A percentile compares a stretch with the other conserved stretches of the same genome.
phyloP scores from a whole-genome alignment of 2,329 filamentous ascomycete species.

The Pseudophaeomoniella oleicola region DNA sequence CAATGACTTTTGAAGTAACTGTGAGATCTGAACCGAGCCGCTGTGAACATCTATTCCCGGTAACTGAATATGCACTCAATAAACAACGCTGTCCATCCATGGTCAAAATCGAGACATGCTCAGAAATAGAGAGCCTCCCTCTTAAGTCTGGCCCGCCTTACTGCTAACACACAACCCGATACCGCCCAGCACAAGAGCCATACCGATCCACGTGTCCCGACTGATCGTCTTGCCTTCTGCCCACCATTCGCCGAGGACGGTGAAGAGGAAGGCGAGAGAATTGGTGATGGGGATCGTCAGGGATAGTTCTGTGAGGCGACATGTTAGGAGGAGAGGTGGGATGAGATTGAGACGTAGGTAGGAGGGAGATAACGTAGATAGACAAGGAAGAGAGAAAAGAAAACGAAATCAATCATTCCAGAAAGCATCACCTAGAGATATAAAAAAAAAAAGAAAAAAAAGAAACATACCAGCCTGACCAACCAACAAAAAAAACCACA shows the following conservation, averaged over 20 bases:
- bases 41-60: too few species aligned
- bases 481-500: slow-evolving; percentile 94
- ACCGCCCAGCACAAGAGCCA: slow-evolving; percentile 62
- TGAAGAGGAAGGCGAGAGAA: slow-evolving; percentile 89
- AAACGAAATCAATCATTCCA: slow-evolving; percentile 1
- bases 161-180: slow-evolving; percentile 70
- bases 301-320: slow-evolving; percentile 53
- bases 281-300: slow-evolving; percentile 92
- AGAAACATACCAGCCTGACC: slow-evolving; percentile 65
- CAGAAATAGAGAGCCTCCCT: too few species aligned
- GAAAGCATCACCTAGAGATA: slow-evolving; percentile 2
- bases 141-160: too few species aligned
- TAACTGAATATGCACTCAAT: too few species aligned
- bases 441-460: slow-evolving; percentile 3
- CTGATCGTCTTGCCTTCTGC: slow-evolving; percentile 84
- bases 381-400: background rate
- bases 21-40: too few species aligned
- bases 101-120: too few species aligned
- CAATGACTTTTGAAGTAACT: too few species aligned
- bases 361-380: background rate
- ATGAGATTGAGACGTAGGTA: background rate
- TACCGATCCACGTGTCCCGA: slow-evolving; percentile 69
- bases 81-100: too few species aligned
- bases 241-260: slow-evolving; percentile 87
- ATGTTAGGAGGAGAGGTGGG: background rate